These are phyloP conservation scores for Daldinia bambusicola DNA, from an alignment of 495 filamentous ascomycete genomes.

Conservation along the genomic window DNA sequence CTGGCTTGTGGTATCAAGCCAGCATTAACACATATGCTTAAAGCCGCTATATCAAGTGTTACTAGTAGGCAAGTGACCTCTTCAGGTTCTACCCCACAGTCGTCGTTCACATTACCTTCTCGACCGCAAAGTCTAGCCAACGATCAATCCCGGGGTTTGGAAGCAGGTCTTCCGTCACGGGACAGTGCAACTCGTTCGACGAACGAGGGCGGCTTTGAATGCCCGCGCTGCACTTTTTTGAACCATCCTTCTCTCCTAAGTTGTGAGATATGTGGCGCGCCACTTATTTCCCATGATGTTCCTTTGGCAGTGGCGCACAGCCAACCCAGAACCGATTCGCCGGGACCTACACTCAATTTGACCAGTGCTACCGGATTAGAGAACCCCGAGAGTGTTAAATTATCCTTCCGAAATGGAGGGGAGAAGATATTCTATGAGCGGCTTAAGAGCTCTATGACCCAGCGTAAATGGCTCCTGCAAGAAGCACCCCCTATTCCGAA, in stretches of 20 bases:
- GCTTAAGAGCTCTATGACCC: constrained; percentile 84
- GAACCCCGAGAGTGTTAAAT: constrained; percentile 79
- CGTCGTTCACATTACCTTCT: constrained; percentile 27
- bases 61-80: constrained; percentile 59
- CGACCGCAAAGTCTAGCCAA: constrained; percentile 19
- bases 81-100: constrained; percentile 30
- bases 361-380: constrained; percentile 60
- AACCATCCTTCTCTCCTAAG: constrained; percentile 88
- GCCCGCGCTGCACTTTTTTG: constrained; percentile 90
- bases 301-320: constrained; percentile 52
- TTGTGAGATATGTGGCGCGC: constrained; percentile 92
- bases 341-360: constrained; percentile 71
- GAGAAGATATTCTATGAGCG: constrained; percentile 91
- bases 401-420: constrained; percentile 90
- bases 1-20: constrained; percentile 95
- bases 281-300: constrained; percentile 69
- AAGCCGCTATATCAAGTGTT: constrained; percentile 80
- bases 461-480: constrained; percentile 95
- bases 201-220: constrained; percentile 62
- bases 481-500: constrained; percentile 90
- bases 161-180: constrained; percentile 10
- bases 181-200: not conserved
- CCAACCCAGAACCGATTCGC: constrained; percentile 72
- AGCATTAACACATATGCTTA: constrained; percentile 79
- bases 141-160: constrained; percentile 15